phyloP scores from a whole-genome alignment of 2,329 filamentous ascomycete genomes.

The Ceratocystis variospora region DNA sequence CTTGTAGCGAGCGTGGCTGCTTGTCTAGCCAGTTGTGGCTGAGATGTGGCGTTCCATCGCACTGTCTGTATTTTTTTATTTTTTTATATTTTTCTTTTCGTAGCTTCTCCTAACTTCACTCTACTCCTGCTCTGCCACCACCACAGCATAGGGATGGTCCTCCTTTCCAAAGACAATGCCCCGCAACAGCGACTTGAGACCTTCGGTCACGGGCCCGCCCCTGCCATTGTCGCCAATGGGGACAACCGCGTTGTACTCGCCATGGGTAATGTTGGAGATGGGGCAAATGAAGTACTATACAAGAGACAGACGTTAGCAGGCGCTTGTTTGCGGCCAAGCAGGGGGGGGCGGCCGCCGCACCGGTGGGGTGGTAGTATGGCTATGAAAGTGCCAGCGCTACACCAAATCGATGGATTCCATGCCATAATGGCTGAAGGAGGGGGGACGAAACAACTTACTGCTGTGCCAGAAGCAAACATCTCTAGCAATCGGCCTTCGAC shows the following conservation, averaged over 20 bases:
- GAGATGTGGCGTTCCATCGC: no score
- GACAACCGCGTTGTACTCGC: conserved; percentile 48
- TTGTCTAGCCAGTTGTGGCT: no score
- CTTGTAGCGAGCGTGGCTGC: no score
- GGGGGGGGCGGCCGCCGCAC: no score
- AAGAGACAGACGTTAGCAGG: conserved; percentile 9
- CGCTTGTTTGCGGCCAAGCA: neutral
- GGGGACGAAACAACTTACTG: conserved; percentile 39
- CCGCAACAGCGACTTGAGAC: conserved; percentile 52
- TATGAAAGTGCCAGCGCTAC: no score
- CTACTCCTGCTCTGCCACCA: conserved; percentile 42
- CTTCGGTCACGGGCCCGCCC: conserved; percentile 42
- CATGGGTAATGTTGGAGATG: conserved; percentile 54
- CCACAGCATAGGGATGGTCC: conserved; percentile 55
- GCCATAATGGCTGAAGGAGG: neutral
- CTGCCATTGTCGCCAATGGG: conserved; percentile 42
- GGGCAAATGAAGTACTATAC: conserved; percentile 55
- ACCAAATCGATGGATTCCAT: neutral
- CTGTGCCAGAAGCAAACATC: conserved; percentile 76
- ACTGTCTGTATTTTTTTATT: no score
- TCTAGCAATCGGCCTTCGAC: conserved; percentile 67
- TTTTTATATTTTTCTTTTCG: no score
- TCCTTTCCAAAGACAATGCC: conserved; percentile 64
- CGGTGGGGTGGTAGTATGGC: neutral
- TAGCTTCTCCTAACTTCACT: neutral